Evolutionary conservation across 768 basidiomycete species (phyloP).

Genomic region (Termitomyces sp.): DNA sequence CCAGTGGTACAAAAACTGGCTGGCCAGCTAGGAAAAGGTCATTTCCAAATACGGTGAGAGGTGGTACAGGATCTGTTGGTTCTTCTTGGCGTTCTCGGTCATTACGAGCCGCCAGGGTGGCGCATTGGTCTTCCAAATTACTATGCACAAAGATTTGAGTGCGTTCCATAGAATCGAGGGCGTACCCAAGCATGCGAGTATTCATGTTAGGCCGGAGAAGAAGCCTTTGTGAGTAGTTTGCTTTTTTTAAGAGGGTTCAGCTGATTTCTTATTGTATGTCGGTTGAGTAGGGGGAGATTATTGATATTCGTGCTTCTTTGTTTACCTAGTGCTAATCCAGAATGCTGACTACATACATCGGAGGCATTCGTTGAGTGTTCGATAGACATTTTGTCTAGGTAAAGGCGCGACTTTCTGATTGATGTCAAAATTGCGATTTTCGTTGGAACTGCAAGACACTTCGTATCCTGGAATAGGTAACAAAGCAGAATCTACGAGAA

Average conservation of each 20-base stretch:
- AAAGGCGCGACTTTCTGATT: no score
- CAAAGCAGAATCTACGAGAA: constrained; percentile 55
- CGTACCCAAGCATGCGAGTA: constrained; percentile 73
- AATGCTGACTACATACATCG: background rate
- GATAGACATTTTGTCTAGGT: background rate
- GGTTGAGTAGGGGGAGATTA: background rate
- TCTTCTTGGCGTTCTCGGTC: constrained; percentile 91
- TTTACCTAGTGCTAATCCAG: no score
- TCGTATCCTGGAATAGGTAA: background rate
- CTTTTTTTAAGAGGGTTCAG: no score
- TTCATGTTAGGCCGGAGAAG: constrained; percentile 56
- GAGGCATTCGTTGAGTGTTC: background rate
- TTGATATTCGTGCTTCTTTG: background rate
- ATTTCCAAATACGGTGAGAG: constrained; percentile 85
- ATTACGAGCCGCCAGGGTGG: constrained; percentile 80
- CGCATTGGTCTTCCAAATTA: constrained; percentile 94
- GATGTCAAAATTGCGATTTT: no score
- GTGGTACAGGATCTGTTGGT: constrained; percentile 89
- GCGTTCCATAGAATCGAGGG: constrained; percentile 89
- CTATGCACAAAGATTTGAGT: constrained; percentile 96
- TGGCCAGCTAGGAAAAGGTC: constrained; percentile 87
- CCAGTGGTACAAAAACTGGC: constrained; percentile 98
- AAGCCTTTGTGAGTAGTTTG: constrained; percentile 14
- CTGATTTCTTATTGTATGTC: background rate
- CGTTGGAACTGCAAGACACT: background rate